Evolutionary conservation across 148 eudicot genomes (phyloP).

Genomic region (Polygonum maritimum): DNA sequence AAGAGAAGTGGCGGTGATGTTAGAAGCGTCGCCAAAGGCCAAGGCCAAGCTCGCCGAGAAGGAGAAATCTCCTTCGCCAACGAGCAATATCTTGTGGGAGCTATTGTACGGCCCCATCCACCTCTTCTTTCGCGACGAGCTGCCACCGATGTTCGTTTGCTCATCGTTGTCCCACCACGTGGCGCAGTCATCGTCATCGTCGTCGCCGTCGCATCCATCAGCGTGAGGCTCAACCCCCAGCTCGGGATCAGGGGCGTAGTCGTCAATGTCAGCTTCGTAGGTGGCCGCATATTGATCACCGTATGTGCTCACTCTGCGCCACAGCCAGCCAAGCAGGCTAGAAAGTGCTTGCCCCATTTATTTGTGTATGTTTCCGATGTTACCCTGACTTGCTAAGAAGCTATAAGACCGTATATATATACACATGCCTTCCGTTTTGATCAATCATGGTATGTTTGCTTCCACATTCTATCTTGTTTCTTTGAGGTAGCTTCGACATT

Average conservation of each 20-base stretch:
- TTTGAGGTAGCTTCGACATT: neutral
- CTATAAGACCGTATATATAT: no score
- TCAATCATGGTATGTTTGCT: neutral
- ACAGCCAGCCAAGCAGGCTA: neutral
- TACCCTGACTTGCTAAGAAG: neutral
- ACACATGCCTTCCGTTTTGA: no score
- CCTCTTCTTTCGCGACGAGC: neutral
- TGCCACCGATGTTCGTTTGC: neutral
- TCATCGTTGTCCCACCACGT: neutral
- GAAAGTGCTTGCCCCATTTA: neutral
- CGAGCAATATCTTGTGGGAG: conserved; percentile 29
- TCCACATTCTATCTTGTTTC: neutral
- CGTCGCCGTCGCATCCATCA: neutral
- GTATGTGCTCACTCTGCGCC: neutral
- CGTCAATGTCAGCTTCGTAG: neutral
- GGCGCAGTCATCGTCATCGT: neutral
- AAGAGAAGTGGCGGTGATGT: conserved; percentile 36
- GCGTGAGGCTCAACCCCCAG: neutral
- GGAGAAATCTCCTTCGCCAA: conserved; percentile 43
- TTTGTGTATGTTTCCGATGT: neutral
- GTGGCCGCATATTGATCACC: neutral
- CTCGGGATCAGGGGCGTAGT: conserved; percentile 1
- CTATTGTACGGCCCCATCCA: conserved; percentile 25
- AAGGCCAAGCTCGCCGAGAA: conserved; percentile 28
- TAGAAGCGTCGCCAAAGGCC: conserved; percentile 24